Conservation (phyloP, 2,329 filamentous ascomycete species). For the Emergomyces pasteurianus region DNA sequence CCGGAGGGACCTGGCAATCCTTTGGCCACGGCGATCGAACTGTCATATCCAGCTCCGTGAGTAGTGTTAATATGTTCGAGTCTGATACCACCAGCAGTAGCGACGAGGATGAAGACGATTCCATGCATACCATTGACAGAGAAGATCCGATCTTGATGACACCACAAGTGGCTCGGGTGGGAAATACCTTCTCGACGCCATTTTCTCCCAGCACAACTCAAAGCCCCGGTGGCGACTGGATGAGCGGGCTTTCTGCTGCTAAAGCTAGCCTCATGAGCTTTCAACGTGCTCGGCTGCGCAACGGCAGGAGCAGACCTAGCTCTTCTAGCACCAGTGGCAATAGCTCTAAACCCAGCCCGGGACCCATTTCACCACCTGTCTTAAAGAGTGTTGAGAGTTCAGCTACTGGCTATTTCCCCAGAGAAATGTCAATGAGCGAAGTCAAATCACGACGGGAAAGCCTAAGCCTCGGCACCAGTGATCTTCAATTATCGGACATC, state of each 20-base stretch:
- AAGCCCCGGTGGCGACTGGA: constrained; percentile 51
- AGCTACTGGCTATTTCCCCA: constrained; percentile 43
- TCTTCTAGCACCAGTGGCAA: constrained; percentile 58
- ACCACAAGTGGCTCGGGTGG: constrained; percentile 57
- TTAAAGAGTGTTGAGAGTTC: constrained; percentile 43
- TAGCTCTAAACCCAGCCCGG: constrained; percentile 55
- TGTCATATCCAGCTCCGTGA: constrained; percentile 66
- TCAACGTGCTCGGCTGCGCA: constrained; percentile 47
- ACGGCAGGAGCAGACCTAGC: constrained; percentile 50
- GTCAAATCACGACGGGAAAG: constrained; percentile 62
- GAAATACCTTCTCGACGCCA: constrained; percentile 30
- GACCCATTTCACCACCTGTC: constrained; percentile 66
- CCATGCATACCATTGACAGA: constrained; percentile 53
- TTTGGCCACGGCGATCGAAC: constrained; percentile 57
- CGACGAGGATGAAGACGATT: constrained; percentile 50
- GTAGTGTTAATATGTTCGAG: constrained; percentile 65
- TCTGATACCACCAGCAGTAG: constrained; percentile 67
- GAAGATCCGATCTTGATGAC: constrained; percentile 74
- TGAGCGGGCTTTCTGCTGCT: constrained; percentile 55
- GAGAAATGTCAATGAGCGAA: constrained; percentile 37
- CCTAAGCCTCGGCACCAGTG: constrained; percentile 80
- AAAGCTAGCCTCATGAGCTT: constrained; percentile 72
- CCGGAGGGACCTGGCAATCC: constrained; percentile 54
- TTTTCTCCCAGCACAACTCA: constrained; percentile 37
- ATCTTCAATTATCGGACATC: constrained; percentile 66